Evolutionary conservation across 345 rosid genomes (phyloP).

Genomic region (Rhodamnia argentea): DNA sequence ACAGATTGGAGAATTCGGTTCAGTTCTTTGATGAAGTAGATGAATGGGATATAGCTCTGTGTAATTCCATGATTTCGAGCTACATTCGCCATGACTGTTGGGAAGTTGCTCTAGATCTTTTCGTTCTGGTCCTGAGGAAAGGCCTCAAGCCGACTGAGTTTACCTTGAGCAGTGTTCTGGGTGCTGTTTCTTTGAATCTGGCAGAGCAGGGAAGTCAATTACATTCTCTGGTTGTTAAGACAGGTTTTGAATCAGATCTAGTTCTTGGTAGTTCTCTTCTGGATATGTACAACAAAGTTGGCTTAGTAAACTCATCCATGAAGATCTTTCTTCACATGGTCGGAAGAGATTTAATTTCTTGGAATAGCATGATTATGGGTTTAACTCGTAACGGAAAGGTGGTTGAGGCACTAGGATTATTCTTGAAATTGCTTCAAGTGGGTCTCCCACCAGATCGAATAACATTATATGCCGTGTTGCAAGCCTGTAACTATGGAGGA

Average conservation of each 20-base stretch:
- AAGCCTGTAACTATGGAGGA: constrained; percentile 56
- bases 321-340: constrained; percentile 28
- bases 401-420: constrained; percentile 31
- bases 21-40: constrained; percentile 34
- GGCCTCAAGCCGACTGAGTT: constrained; percentile 42
- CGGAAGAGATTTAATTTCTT: constrained; percentile 45
- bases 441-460: constrained; percentile 45
- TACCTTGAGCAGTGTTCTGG: constrained; percentile 44
- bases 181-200: constrained; percentile 26
- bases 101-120: constrained; percentile 19
- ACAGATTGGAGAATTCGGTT: constrained; percentile 66
- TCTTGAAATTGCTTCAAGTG: constrained; percentile 19
- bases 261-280: constrained; percentile 53
- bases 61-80: constrained; percentile 54
- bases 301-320: constrained; percentile 36
- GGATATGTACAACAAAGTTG: constrained; percentile 51
- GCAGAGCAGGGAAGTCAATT: constrained; percentile 45
- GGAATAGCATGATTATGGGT: constrained; percentile 62
- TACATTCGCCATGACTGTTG: constrained; percentile 40
- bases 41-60: constrained; percentile 40
- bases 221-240: constrained; percentile 54
- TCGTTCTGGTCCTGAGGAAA: constrained; percentile 18
- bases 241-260: constrained; percentile 37
- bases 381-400: constrained; percentile 37
- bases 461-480: constrained; percentile 40